Percentiles rank a stretch among this genome's conserved stretches.
These are phyloP conservation scores for Blastocystis sp. DNA, from an alignment of 352 stramenopile species.

Conservation along the genomic window DNA sequence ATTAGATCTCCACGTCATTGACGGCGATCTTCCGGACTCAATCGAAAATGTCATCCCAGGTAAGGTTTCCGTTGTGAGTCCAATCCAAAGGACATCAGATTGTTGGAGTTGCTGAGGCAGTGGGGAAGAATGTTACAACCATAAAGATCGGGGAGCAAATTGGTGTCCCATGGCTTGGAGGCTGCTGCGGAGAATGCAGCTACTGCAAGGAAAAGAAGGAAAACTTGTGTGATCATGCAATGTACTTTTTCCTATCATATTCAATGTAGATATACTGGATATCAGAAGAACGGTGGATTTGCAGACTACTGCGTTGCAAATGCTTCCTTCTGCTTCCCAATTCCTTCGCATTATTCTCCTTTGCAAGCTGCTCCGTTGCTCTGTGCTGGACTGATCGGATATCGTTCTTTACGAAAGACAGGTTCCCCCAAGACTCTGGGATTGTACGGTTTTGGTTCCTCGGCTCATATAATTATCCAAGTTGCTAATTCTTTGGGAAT, in stretches of 20 bases:
- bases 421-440: slow-evolving; percentile 26
- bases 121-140: slow-evolving; percentile 38
- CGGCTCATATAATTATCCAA: slow-evolving; percentile 59
- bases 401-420: slow-evolving; percentile 48
- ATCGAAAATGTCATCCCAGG: slow-evolving; percentile 56
- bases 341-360: slow-evolving; percentile 47
- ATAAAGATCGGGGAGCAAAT: slow-evolving; percentile 32
- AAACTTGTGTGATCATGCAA: slow-evolving; percentile 54
- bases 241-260: not conserved
- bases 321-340: slow-evolving; percentile 54
- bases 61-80: not conserved
- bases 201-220: slow-evolving; percentile 54
- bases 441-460: slow-evolving; percentile 60
- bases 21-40: slow-evolving; percentile 36
- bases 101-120: not conserved
- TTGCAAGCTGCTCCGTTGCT: slow-evolving; percentile 49
- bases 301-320: slow-evolving; percentile 56
- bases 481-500: slow-evolving; percentile 6
- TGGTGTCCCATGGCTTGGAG: slow-evolving; percentile 57
- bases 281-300: slow-evolving; percentile 54
- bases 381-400: slow-evolving; percentile 56
- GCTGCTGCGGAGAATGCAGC: slow-evolving; percentile 26
- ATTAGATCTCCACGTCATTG: slow-evolving; percentile 59
- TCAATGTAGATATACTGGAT: slow-evolving; percentile 47
- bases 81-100: slow-evolving; percentile 57